phyloP scores from a whole-genome alignment of 371 early-diverging fungal genomes.

The Mucor plumbeus region DNA sequence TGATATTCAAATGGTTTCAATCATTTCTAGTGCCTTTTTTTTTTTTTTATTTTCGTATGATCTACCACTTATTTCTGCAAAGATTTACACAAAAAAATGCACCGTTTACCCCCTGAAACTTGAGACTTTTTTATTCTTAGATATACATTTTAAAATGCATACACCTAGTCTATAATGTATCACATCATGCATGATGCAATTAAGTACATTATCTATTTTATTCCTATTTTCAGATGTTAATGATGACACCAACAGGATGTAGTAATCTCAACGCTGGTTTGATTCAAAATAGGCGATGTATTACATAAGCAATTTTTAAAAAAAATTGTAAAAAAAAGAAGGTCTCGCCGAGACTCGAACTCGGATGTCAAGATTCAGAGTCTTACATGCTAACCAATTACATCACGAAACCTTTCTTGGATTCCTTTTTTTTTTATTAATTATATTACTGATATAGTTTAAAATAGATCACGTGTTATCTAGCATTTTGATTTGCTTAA shows the following conservation, averaged over 20 bases:
- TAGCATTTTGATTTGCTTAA: not conserved
- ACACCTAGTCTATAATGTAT: not conserved
- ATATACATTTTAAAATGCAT: not conserved
- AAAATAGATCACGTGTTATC: not conserved
- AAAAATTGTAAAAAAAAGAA: constrained; percentile 15
- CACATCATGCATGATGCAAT: constrained; percentile 1
- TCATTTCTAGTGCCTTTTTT: not conserved
- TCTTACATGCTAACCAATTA: constrained; percentile 53
- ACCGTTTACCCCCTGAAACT: not conserved
- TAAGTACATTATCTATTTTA: not conserved
- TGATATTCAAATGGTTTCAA: not conserved
- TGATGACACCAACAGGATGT: not conserved
- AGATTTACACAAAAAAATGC: not conserved
- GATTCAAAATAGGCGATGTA: not conserved
- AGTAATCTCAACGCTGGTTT: not conserved
- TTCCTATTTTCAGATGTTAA: not conserved
- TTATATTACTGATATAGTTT: not conserved
- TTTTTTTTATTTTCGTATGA: not conserved
- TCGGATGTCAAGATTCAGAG: constrained; percentile 52
- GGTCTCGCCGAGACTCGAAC: constrained; percentile 53
- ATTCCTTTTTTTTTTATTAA: not conserved
- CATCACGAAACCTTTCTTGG: constrained; percentile 39
- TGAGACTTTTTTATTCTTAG: not conserved
- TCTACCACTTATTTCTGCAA: not conserved
- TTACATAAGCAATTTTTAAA: not conserved